Percentiles rank a stretch among this genome's conserved stretches.
phyloP scores from a whole-genome alignment of 2,329 filamentous ascomycete species.

The Aspergillus proliferans region DNA sequence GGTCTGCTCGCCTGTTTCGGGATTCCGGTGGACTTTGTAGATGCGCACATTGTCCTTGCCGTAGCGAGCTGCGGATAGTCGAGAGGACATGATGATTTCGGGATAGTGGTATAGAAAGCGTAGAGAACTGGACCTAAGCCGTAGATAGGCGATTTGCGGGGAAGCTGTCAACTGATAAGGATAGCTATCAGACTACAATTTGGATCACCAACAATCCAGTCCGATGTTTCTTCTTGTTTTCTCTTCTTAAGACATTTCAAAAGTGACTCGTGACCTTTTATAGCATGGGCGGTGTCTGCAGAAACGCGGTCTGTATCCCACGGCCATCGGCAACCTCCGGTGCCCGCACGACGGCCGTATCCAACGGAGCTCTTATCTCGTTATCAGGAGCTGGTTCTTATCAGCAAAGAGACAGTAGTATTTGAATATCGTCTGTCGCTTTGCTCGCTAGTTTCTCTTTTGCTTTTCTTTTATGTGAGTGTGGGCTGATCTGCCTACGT shows the following conservation, averaged over 20 bases:
- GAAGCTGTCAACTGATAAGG: too few relatives aligned
- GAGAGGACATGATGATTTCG: conserved; percentile 25
- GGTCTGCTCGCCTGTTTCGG: conserved; percentile 68
- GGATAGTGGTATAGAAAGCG: not conserved
- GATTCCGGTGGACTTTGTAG: conserved; percentile 84
- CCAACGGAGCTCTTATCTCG: conserved; percentile 24
- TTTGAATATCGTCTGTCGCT: too few relatives aligned
- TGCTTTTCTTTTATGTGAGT: not conserved
- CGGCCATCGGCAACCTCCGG: conserved; percentile 33
- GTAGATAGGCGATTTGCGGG: too few relatives aligned
- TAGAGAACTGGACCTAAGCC: not conserved
- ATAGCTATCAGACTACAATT: too few relatives aligned
- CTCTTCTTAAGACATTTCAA: not conserved
- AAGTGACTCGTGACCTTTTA: not conserved
- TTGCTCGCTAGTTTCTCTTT: not conserved
- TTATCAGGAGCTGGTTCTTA: conserved; percentile 7
- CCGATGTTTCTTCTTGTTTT: too few relatives aligned
- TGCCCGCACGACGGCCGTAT: conserved; percentile 26
- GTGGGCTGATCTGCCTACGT: too few relatives aligned
- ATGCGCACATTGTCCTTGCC: conserved; percentile 93
- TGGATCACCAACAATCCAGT: too few relatives aligned
- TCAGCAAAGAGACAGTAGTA: too few relatives aligned
- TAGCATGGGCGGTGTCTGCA: not conserved
- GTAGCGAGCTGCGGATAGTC: conserved; percentile 42
- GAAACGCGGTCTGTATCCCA: not conserved